Evolutionary conservation across 371 early-diverging fungal species (phyloP).

Genomic region (Syncephalis fuscata): DNA sequence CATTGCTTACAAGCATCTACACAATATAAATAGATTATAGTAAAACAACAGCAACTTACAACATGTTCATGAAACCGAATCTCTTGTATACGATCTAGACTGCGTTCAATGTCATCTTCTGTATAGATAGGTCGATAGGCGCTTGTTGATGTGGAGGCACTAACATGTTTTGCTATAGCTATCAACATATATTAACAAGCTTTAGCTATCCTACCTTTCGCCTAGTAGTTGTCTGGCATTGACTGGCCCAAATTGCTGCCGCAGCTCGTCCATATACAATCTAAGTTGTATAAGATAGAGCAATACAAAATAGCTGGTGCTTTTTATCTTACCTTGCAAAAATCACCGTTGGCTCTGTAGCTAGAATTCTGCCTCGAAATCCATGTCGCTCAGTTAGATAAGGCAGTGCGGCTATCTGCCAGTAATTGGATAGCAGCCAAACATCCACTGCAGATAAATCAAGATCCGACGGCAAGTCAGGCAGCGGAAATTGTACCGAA

Average conservation of each 20-base stretch:
- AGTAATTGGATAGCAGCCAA: conserved; percentile 55
- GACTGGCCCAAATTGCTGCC: too few relatives aligned
- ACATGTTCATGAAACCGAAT: conserved; percentile 39
- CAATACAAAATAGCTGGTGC: not conserved
- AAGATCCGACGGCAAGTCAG: conserved; percentile 24
- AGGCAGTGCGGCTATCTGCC: conserved; percentile 60
- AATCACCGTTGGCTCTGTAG: conserved; percentile 65
- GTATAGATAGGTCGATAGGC: conserved; percentile 24
- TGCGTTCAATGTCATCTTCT: conserved; percentile 30
- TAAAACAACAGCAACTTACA: conserved; percentile 14
- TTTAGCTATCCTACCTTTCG: conserved; percentile 4
- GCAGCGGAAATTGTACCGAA: conserved; percentile 4
- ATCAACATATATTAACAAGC: too few relatives aligned
- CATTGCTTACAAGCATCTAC: conserved; percentile 12
- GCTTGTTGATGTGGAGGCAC: too few relatives aligned
- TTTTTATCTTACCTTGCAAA: conserved; percentile 38
- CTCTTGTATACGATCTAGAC: conserved; percentile 42
- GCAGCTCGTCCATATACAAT: too few relatives aligned
- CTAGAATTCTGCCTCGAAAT: conserved; percentile 63
- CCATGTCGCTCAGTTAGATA: conserved; percentile 68
- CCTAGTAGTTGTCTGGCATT: not conserved
- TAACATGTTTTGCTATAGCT: too few relatives aligned
- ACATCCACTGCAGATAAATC: conserved; percentile 47
- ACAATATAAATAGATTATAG: conserved; percentile 2
- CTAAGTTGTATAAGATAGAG: not conserved